Base-by-base conservation (phyloP, 768 basidiomycete genomes). In the Gymnopilus dilepis region DNA sequence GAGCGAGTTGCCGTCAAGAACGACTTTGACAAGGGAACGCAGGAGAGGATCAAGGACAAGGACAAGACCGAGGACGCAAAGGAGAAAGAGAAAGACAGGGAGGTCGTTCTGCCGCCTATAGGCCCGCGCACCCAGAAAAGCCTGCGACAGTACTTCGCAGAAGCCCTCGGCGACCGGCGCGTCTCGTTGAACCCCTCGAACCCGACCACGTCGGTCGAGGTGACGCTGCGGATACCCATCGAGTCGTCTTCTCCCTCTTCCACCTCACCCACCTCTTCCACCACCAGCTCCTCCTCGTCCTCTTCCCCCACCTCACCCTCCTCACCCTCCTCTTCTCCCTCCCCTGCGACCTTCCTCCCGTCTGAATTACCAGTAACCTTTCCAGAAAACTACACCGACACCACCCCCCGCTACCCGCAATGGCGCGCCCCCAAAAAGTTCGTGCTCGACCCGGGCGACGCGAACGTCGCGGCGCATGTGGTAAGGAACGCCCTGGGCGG, bases 401-500 rank as follows among this genome's bases (percentile, higher is more conserved):
- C 50, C 51, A 77, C 80, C 6, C 57, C 70, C 38, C 72, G 76
- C 63, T 77, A 83, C 67, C 61, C 63, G 21, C 67, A 72, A 41
- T 79, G 80, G 79, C 57, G 72, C 30, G 64, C 70, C 21, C 64
- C 75, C 53, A 82, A 83, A 70, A 70, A 65, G 34, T 80, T 48
- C 72, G 75, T 63, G 68, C 71, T 53, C 77, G 80, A 66, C n/a
- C n/a, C n/a, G n/a, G n/a, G n/a, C 17, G 86, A 85, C 63, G 79
- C 59, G 6, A 86, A 84, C 60, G 79, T 77, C 22, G 78, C 80
- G 0, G 79, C 78, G 6, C 85, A 87, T 71, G 63, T 88, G 30
- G 72, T 80, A 33, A 72, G 84, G 54, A 87, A 86, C 63, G 83
- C 83, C 1, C 73, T 87, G 0, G 84, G 84, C 6, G 85, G 86